Evolutionary conservation across 78 protist genomes (phyloP), one percentile per base, ranked within the genome.

Genomic region (Salpingoeca rosetta): DNA sequence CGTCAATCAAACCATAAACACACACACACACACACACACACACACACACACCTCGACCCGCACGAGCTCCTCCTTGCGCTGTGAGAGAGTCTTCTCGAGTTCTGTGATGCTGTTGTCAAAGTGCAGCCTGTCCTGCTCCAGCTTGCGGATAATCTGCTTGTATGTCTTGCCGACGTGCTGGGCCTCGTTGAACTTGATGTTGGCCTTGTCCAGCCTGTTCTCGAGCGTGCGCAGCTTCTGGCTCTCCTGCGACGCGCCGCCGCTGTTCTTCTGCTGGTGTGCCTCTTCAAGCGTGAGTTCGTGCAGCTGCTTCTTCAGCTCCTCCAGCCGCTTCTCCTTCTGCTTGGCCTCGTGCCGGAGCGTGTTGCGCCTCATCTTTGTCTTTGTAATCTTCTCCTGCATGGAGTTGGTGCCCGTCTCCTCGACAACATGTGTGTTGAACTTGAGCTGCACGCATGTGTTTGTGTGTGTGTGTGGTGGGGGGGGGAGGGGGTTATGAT

Each of bases 151-250:
- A 44, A 93, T 93, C 89, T 89, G 90, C 78, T 91, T 89, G 88
- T 93, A 93, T 25, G 96, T 93, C 81, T 89, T 87, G 11, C 87
- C 76, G 40, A 93, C 91, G 85, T 90, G 22, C 80, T 83, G 88
- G 17, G 94, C 93, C 77, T 91, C 94, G 90, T 91, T 91, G 82
- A 80, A 85, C 84, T 90, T 89, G 85, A 91, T 85, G 43, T 84
- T 80, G 40, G 90, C 84, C 88, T 91, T 91, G 44, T 94, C 93
- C 0, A 94, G 89, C 40, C 91, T 44, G 87, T 90, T 94, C 27
- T 94, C 96, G 1, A 94, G 90, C 28, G 80, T 65, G 37, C 92
- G 83, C 28, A 90, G 88, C 42, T 82, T 37, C 26, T 24, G 76
- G 45, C 28, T 26, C 76, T 37, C 80, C 17, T 2, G 2, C 41